These are phyloP conservation scores for Carex pumila DNA, from an alignment of 176 grass and related monocot genomes.

Conservation along the genomic window DNA sequence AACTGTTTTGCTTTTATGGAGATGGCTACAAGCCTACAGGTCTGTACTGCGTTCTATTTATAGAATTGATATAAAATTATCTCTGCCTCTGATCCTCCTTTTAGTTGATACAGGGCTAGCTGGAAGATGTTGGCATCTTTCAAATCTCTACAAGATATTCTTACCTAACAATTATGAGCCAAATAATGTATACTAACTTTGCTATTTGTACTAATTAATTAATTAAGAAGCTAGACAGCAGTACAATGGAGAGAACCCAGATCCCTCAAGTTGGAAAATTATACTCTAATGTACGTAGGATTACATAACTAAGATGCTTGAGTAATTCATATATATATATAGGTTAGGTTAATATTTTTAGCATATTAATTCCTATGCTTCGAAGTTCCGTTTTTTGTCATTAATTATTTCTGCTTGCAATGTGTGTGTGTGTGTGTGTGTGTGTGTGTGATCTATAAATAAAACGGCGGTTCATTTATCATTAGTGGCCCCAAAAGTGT, in stretches of 20 bases:
- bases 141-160: too few species aligned
- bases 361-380: not conserved
- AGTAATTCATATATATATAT: not conserved
- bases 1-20: conserved; percentile 24
- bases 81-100: not conserved
- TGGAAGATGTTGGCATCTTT: not conserved
- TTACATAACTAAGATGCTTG: not conserved
- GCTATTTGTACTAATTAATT: too few species aligned
- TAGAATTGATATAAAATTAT: not conserved
- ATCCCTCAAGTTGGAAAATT: not conserved
- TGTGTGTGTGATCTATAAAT: too few species aligned
- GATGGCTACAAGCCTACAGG: conserved; percentile 16
- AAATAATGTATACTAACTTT: too few species aligned
- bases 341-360: not conserved
- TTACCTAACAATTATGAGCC: too few species aligned
- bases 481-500: too few species aligned
- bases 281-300: not conserved
- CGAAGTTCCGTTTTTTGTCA: not conserved
- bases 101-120: not conserved
- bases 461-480: too few species aligned
- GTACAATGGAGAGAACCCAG: not conserved
- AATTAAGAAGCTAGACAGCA: not conserved
- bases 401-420: too few species aligned
- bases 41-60: conserved; percentile 3
- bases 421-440: too few species aligned